Conservation (phyloP, 176 grass and related monocot genomes). For the Bonia amplexicaulis region DNA sequence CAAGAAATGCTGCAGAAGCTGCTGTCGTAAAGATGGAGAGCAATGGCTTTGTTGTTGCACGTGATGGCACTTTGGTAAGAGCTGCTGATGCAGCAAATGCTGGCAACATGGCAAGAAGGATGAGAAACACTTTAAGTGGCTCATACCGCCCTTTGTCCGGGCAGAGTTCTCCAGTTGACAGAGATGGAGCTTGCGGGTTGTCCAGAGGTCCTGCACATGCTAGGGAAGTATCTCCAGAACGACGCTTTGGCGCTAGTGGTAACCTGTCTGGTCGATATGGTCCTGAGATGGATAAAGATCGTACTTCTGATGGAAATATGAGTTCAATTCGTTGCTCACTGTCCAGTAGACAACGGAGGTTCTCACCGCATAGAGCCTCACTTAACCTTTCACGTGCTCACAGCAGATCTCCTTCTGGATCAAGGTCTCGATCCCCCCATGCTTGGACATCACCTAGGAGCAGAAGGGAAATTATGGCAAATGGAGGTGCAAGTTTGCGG, state of each 20-base stretch:
- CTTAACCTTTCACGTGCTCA: constrained; percentile 54
- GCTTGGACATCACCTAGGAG: constrained; percentile 56
- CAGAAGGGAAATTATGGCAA: constrained; percentile 46
- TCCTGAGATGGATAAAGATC: constrained; percentile 47
- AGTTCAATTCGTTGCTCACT: constrained; percentile 35
- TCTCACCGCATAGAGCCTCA: constrained; percentile 39
- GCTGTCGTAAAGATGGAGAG: constrained; percentile 90
- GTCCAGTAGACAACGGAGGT: constrained; percentile 48
- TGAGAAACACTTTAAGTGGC: constrained; percentile 43
- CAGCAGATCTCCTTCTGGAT: constrained; percentile 72
- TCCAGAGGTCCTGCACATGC: constrained; percentile 42
- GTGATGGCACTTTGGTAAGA: constrained; percentile 93
- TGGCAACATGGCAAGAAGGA: constrained; percentile 30
- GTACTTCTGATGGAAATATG: constrained; percentile 39
- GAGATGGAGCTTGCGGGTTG: constrained; percentile 29
- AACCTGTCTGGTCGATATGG: constrained; percentile 47
- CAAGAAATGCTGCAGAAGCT: constrained; percentile 86
- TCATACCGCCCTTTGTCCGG: constrained; percentile 34
- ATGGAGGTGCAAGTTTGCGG: constrained; percentile 41
- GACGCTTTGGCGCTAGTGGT: constrained; percentile 40
- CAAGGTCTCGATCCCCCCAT: constrained; percentile 76
- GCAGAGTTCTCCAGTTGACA: constrained; percentile 45
- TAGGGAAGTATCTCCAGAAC: constrained; percentile 53
- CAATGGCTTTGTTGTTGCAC: constrained; percentile 93
- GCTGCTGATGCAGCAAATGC: constrained; percentile 37